Conservation (phyloP, 2,329 filamentous ascomycete genomes). For the Paecilomyces dactylethromorphus region DNA sequence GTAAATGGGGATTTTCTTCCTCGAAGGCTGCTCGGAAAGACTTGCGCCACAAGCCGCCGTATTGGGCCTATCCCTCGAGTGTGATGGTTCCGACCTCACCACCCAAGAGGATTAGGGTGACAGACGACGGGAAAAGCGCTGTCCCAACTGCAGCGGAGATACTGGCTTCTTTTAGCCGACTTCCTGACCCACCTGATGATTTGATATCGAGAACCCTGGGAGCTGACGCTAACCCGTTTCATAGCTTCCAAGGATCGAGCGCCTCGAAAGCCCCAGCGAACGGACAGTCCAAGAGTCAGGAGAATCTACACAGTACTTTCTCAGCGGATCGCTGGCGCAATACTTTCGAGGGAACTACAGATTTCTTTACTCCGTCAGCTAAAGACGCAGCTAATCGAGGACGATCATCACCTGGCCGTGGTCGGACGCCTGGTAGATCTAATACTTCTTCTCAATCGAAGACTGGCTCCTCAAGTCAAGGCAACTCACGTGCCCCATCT, state of each 20-base stretch:
- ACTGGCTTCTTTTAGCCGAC: neutral
- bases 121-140: neutral
- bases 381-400: slow-evolving; percentile 13
- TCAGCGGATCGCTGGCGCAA: slow-evolving; percentile 36
- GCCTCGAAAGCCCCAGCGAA: slow-evolving; percentile 7
- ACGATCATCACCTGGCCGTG: slow-evolving; percentile 10
- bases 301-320: slow-evolving; percentile 31
- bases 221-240: slow-evolving; percentile 2
- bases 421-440: slow-evolving; percentile 9
- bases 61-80: slow-evolving; percentile 19
- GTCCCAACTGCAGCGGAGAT: neutral
- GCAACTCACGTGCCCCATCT: slow-evolving; percentile 12
- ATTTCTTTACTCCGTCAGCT: slow-evolving; percentile 27
- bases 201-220: neutral
- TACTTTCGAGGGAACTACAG: slow-evolving; percentile 25
- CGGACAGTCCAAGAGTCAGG: slow-evolving; percentile 24
- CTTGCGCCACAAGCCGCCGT: slow-evolving; percentile 13
- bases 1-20: slow-evolving; percentile 10
- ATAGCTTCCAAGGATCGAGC: slow-evolving; percentile 7
- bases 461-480: slow-evolving; percentile 10
- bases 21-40: neutral
- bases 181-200: neutral
- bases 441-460: slow-evolving; percentile 9
- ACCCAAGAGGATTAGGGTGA: slow-evolving; percentile 1
- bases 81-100: slow-evolving; percentile 11